Base-by-base conservation (phyloP, 1,284 basidiomycete species). In the Polyporus tsugae region DNA sequence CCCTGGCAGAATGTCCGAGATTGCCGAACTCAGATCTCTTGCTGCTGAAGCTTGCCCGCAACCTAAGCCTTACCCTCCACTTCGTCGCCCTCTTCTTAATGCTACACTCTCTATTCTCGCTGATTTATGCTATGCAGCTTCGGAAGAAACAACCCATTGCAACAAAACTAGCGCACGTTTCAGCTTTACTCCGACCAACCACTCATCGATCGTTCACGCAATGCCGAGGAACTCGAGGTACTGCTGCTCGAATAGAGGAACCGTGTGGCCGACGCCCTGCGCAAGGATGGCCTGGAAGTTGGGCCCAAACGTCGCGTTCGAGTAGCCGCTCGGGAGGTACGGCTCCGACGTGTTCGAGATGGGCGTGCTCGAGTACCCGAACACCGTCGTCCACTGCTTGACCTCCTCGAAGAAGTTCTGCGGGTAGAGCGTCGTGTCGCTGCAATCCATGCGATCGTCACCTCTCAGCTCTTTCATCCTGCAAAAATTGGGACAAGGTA, bases 391-490 rank as follows among this genome's bases (percentile, higher is more conserved):
- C 78, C 67, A 82, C 66, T 79, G 74, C 72, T 76, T 76, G 71
- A 81, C 75, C 64, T 80, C 85, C 76, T 88, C 85, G 62, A 74
- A 78, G 78, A 85, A 86, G 80, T 88, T 88, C 61, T 82, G 80
- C 10, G 81, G 82, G 78, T 82, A 83, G 52, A 88, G 81, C 10
- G 84, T 85, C 22, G 82, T 85, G 74, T 88, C 87, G n/a, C 77
- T 79, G 68, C 22, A 11, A 65, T 17, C 19, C 11, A 49, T 22
- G 42, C 33, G 22, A 29, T 53, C 25, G 39, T 46, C 38, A 68
- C 9, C 58, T 7, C 39, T 1, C 39, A 41, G 39, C 41, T 17
- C 13, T 42, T 11, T 10, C 46, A 15, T 38, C 35, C 36, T 9
- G 19, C 55, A 19, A 58, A n/a, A 7, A 13, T 2, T 9, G 9